Evolutionary conservation across 1,284 basidiomycete genomes (phyloP).

Genomic region (Malassezia globosa): DNA sequence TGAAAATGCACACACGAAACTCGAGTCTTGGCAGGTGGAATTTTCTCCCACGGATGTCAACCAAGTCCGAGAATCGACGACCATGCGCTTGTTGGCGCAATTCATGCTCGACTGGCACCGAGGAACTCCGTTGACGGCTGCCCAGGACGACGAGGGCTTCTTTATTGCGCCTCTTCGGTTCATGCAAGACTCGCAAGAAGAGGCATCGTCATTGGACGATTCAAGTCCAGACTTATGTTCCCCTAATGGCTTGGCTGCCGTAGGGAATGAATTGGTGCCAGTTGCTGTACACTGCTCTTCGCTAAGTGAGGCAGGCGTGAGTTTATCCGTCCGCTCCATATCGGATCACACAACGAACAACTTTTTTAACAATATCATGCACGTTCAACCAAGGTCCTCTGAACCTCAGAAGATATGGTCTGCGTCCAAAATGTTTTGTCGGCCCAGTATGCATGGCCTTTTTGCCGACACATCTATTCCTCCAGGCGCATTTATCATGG

Average conservation of each 20-base stretch:
- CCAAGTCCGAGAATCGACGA: slow-evolving; percentile 22
- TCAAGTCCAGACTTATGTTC: neutral
- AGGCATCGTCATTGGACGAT: neutral
- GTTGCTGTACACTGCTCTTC: slow-evolving; percentile 24
- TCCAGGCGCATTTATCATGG: slow-evolving; percentile 47
- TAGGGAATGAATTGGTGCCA: slow-evolving; percentile 36
- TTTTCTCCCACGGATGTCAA: slow-evolving; percentile 37
- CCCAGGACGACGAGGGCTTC: neutral
- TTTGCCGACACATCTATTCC: slow-evolving; percentile 47
- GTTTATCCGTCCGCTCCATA: slow-evolving; percentile 35
- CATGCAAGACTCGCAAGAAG: neutral
- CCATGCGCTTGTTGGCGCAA: slow-evolving; percentile 18
- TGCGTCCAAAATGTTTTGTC: slow-evolving; percentile 48
- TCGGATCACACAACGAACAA: slow-evolving; percentile 36
- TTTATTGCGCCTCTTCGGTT: neutral
- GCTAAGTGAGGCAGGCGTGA: slow-evolving; percentile 20
- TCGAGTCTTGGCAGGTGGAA: slow-evolving; percentile 44
- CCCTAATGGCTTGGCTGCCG: slow-evolving; percentile 22
- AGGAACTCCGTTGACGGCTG: slow-evolving; percentile 1
- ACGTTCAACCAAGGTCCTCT: slow-evolving; percentile 23
- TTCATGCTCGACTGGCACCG: neutral
- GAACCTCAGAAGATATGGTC: slow-evolving; percentile 44
- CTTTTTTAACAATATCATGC: slow-evolving; percentile 36
- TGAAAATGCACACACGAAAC: slow-evolving; percentile 23
- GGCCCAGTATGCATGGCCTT: slow-evolving; percentile 48